Evolutionary conservation across 306 rosid species (phyloP), one percentile per base, ranked within the genome.

Genomic region (Gynostemma pentaphyllum): DNA sequence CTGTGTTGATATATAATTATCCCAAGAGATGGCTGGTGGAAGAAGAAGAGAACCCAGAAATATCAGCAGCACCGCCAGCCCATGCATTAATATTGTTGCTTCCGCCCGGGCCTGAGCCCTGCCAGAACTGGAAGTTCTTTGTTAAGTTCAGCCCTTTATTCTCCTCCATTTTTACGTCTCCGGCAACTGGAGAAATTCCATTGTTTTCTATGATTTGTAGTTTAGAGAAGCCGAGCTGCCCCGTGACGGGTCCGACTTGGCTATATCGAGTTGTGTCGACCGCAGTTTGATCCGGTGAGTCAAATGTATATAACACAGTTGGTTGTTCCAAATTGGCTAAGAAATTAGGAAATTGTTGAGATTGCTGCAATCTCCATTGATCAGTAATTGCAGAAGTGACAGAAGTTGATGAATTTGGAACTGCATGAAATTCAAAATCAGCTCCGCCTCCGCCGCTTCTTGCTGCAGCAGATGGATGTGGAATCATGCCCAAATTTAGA

Each of bases 351-450:
- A 84, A 76, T 54, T 82, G 89, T 9, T 78, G 85, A 42, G 74
- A 55, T 71, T 74, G 90, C 27, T 75, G 80, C 44, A 79, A 69
- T 75, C 82, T 79, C 96, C 88, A 88, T 64, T 83, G 92, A 71
- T 84, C 88, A 39, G 54, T 46, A 4, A 72, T 32, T 0, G 9
- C 9, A 34, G 9, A 34, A 4, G 73, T 32, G 3, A 34, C 9
- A 34, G 9, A 34, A 9, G 2, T 34, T 34, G 39, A 1, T 34
- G 39, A 34, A 2, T 34, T 34, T 34, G 39, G 39, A 15, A 39
- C 44, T 22, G 22, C 66, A 34, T 74, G 88, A 71, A 70, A 82
- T 73, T 82, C 78, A 71, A 26, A 68, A 42, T 76, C 69, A 19
- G 5, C 51, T 8, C 69, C 74, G 24, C 60, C 67, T 16, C 73